Conservation (phyloP, 768 basidiomycete genomes). For the Multifurca ochricompacta region DNA sequence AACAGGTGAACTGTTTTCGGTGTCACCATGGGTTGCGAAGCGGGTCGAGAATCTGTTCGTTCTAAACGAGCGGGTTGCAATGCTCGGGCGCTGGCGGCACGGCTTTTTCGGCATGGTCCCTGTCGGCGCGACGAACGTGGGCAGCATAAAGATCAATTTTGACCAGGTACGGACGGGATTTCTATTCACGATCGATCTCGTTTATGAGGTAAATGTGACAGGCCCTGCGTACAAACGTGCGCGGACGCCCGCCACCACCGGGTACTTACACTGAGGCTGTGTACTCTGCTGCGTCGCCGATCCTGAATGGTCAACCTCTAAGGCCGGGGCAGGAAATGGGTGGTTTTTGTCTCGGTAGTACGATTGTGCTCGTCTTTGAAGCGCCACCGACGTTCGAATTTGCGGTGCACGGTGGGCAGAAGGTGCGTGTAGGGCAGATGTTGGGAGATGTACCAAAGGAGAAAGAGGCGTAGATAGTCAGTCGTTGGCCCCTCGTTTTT, state of each 20-base stretch:
- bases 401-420: constrained; percentile 64
- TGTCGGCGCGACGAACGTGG: constrained; percentile 97
- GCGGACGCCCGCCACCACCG: constrained; percentile 59
- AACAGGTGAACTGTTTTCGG: constrained; percentile 89
- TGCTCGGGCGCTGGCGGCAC: constrained; percentile 89
- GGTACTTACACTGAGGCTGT: constrained; percentile 91
- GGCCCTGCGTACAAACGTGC: constrained; percentile 86
- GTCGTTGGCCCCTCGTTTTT: too few species aligned
- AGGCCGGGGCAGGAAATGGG: constrained; percentile 92
- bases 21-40: constrained; percentile 93
- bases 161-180: constrained; percentile 53
- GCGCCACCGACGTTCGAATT: constrained; percentile 83
- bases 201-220: constrained; percentile 25
- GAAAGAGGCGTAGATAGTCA: constrained; percentile 23
- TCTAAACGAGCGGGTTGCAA: constrained; percentile 94
- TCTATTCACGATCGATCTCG: not conserved
- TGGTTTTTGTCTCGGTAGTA: constrained; percentile 91
- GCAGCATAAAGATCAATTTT: constrained; percentile 93
- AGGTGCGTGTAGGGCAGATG: constrained; percentile 78
- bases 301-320: constrained; percentile 85
- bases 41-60: constrained; percentile 90
- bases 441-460: constrained; percentile 49
- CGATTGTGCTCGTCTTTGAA: constrained; percentile 95
- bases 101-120: constrained; percentile 98
- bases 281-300: constrained; percentile 74